Evolutionary conservation across 352 stramenopile species (phyloP), one percentile per base, ranked within the genome.

Genomic region (Phytopythium delawarense): DNA sequence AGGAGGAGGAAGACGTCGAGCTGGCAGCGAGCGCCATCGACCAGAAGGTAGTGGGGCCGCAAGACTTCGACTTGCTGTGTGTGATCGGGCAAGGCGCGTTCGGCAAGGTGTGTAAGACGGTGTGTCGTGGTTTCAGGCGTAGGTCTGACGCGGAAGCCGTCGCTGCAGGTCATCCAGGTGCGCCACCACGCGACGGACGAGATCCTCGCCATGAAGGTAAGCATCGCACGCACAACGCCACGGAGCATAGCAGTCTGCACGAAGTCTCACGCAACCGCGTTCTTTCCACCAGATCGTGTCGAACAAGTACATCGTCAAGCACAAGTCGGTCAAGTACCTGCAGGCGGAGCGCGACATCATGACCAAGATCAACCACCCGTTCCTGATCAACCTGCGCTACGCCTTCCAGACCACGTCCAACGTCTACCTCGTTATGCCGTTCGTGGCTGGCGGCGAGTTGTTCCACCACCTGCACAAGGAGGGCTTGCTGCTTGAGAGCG

Each of bases 281-380:
- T 61, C 32, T 28, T n/a, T 35, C 61, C 30, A 18, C 12, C 59
- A 90, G 79, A 91, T 94, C 65, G 81, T 94, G 40, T 88, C 74
- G 45, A 92, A 92, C 68, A 90, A 92, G 71, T 91, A 89, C 70
- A 80, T 95, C 44, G 81, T 92, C 61, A 87, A 95, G 72, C 76
- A 91, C 67, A 92, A 92, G 57, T 92, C 83, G 37, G 69, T 93
- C 50, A 69, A 75, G 59, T 91, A 92, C 58, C 59, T 93, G 30
- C 82, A 93, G 59, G 79, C 83, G 2, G 86, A 95, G 68, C 75
- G 86, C 45, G 82, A 93, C 63, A 93, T 93, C 52, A 92, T 95
- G 84, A 91, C 82, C 61, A 91, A 93, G 73, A 89, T 95, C 62
- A 83, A 82, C 59, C 86, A 95, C 54, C 86, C 86, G 52, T 95